A percentile compares a stretch with the other conserved stretches of the same genome.
Evolutionary conservation across 495 filamentous ascomycete species (phyloP).

Genomic region (Xylaria venustula): DNA sequence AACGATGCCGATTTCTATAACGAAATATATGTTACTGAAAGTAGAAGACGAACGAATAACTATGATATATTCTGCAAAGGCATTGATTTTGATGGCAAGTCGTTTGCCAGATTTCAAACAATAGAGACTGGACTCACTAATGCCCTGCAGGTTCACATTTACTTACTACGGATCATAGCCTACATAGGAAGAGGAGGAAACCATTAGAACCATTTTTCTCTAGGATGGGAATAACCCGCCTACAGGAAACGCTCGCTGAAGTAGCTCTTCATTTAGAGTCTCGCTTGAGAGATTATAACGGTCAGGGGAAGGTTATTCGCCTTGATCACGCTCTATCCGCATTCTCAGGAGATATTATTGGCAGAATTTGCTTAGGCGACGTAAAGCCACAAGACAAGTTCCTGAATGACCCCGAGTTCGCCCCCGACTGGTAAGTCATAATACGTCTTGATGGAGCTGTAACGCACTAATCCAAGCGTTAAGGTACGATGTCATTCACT

Average conservation of each 20-base stretch:
- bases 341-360: constrained; percentile 22
- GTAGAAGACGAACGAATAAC: background rate
- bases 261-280: background rate
- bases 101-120: too few species aligned
- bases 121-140: too few species aligned
- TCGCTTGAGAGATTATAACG: background rate
- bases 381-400: constrained; percentile 10
- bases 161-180: constrained; percentile 16
- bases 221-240: constrained; percentile 1
- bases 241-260: constrained; percentile 18
- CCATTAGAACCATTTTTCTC: constrained; percentile 25
- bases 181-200: constrained; percentile 18
- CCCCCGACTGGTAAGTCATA: background rate
- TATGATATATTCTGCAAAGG: constrained; percentile 2
- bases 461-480: too few species aligned
- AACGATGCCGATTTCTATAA: constrained; percentile 40
- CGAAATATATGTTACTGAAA: constrained; percentile 29
- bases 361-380: constrained; percentile 18
- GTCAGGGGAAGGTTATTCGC: constrained; percentile 17
- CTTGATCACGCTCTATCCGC: constrained; percentile 28
- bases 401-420: constrained; percentile 1
- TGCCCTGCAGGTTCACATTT: too few species aligned
- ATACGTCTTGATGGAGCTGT: too few species aligned
- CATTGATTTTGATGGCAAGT: background rate
- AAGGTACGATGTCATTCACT: constrained; percentile 13